These are phyloP conservation scores for Leptographium lundbergii DNA, from an alignment of 2,329 filamentous ascomycete genomes.

Conservation along the genomic window DNA sequence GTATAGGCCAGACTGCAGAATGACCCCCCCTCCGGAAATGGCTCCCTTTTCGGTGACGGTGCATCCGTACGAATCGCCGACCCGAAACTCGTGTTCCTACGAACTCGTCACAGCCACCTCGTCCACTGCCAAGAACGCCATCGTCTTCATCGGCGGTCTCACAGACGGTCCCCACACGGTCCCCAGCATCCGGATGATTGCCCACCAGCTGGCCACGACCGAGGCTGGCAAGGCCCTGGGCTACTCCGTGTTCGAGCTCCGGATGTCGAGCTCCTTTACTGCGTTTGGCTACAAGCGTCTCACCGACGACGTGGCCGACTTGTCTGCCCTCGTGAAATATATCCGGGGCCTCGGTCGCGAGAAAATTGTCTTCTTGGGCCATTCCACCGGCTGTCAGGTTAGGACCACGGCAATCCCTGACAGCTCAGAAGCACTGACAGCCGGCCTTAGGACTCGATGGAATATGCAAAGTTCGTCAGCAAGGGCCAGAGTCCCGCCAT, in stretches of 20 bases:
- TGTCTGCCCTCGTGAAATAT: constrained; percentile 39
- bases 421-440: neutral
- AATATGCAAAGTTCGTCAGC: constrained; percentile 34
- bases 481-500: constrained; percentile 35
- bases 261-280: constrained; percentile 40
- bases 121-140: constrained; percentile 31
- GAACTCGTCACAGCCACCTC: constrained; percentile 12
- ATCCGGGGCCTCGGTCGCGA: constrained; percentile 35
- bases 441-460: constrained; percentile 38
- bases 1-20: neutral
- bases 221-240: constrained; percentile 21
- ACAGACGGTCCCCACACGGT: constrained; percentile 57
- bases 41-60: constrained; percentile 14
- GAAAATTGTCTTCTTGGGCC: constrained; percentile 43
- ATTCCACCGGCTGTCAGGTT: constrained; percentile 43
- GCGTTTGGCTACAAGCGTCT: constrained; percentile 39
- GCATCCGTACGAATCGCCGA: constrained; percentile 16
- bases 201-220: constrained; percentile 25
- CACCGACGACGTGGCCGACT: constrained; percentile 39
- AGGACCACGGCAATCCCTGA: constrained; percentile 18
- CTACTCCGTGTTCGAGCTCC: constrained; percentile 45
- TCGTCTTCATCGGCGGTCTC: constrained; percentile 60
- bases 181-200: constrained; percentile 38
- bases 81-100: constrained; percentile 14
- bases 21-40: neutral